These are phyloP conservation scores for Aspergillus taichungensis DNA, from an alignment of 495 filamentous ascomycete species.

Conservation along the genomic window DNA sequence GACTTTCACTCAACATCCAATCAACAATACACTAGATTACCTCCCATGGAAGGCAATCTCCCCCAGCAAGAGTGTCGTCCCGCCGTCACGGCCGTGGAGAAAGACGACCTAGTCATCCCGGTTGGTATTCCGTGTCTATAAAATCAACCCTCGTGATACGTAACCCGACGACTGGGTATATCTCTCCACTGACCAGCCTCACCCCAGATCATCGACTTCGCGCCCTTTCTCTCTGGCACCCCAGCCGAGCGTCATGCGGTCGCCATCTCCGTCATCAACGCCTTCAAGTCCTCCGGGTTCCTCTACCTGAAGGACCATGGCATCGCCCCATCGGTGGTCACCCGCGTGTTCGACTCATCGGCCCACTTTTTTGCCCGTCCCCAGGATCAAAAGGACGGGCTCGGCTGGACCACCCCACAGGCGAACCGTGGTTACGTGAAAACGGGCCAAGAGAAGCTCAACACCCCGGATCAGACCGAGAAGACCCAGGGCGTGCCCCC, in stretches of 20 bases:
- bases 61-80: conserved; percentile 13
- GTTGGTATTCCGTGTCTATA: conserved; percentile 31
- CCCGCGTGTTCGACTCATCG: conserved; percentile 59
- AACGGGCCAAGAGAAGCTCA: conserved; percentile 71
- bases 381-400: conserved; percentile 55
- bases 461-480: conserved; percentile 48
- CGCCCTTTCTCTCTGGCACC: conserved; percentile 58
- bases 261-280: conserved; percentile 62
- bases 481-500: conserved; percentile 51
- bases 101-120: conserved; percentile 61
- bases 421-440: conserved; percentile 73
- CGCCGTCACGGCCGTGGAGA: conserved; percentile 47
- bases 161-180: neutral
- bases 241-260: conserved; percentile 53
- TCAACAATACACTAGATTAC: too few species aligned
- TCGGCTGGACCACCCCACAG: conserved; percentile 62
- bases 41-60: conserved; percentile 16
- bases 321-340: conserved; percentile 52
- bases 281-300: conserved; percentile 82
- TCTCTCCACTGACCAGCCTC: neutral
- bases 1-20: too few species aligned
- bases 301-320: conserved; percentile 77
- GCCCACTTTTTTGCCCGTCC: conserved; percentile 71
- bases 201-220: conserved; percentile 78
- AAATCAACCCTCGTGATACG: neutral